Evolutionary conservation across 2,329 filamentous ascomycete species (phyloP), one percentile per base, ranked within the genome.

Genomic region (Pseudopyricularia javanii): DNA sequence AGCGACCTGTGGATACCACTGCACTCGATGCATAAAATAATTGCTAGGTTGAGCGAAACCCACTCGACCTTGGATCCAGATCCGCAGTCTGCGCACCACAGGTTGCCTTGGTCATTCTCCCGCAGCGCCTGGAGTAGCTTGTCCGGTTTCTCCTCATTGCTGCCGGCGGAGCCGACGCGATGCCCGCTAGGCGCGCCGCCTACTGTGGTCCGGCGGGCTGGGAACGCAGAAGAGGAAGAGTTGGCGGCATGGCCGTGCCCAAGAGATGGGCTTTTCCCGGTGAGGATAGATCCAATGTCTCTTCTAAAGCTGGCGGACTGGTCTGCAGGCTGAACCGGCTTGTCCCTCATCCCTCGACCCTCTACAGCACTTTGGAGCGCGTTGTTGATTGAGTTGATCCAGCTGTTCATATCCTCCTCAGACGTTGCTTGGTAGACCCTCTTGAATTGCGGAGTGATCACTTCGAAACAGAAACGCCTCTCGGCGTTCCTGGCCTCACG

Each of bases 21-120:
- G 70, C 93, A 98, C 68, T 98, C 91, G 64, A 96, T 96, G 70
- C 93, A 98, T 20, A 98, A 78, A 52, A 98, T 85, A 55, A 98
- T 95, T 47, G 88, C 93, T 4, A 98, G 76, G 62, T 98, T 98
- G 69, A 98, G 95, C 0, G 93, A 97, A 28, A 97, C 93, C 93
- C 93, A 98, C 68, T 98, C 93, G 22, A 95, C 91, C 71, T 96
- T 97, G 63, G 83, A 80, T 33, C 86, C 85, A 7, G 90, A 94
- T 11, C 88, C 88, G 64, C 93, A 98, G 66, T 98, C 93, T 15
- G 93, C 93, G 65, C 93, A 98, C 79, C 86, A 87, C 59, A 82
- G 85, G 68, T 98, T 98, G 40, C 89, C 91, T 61, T 95, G 86
- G 63, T 98, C 93, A 50, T 86, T 87, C 54, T 94, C 88, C 50